Conservation (phyloP, 345 rosid genomes). For the Hibiscus syriacus region DNA sequence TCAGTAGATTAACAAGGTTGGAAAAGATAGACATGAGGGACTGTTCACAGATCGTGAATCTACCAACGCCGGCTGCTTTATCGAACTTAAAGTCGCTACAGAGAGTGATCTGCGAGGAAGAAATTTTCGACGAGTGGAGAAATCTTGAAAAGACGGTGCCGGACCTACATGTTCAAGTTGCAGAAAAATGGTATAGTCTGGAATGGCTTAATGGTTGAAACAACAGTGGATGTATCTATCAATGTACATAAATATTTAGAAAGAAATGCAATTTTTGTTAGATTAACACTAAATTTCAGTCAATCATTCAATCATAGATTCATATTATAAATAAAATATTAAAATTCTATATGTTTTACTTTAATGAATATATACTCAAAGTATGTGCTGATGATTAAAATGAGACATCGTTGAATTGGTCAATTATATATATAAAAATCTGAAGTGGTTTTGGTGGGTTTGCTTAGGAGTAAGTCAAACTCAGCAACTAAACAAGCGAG, state of each 20-base stretch:
- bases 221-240: not conserved
- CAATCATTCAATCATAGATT: no score
- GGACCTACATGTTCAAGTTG: conserved; percentile 51
- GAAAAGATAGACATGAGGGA: conserved; percentile 97
- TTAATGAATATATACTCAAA: no score
- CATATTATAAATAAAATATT: no score
- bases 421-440: no score
- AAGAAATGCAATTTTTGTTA: not conserved
- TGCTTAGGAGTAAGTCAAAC: no score
- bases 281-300: no score
- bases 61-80: conserved; percentile 42
- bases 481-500: no score
- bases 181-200: conserved; percentile 46
- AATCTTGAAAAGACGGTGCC: conserved; percentile 38
- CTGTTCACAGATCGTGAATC: conserved; percentile 31
- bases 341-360: no score
- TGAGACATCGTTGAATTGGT: no score
- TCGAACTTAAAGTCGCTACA: conserved; percentile 37
- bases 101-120: conserved; percentile 65
- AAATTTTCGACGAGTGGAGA: conserved; percentile 49
- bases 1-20: conserved; percentile 44
- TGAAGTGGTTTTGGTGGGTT: no score
- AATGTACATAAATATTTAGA: conserved; percentile 14
- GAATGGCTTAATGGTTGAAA: conserved; percentile 55
- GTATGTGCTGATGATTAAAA: no score